Evolutionary conservation across 495 filamentous ascomycete species (phyloP), one percentile per base, ranked within the genome.

Genomic region (Annulohypoxylon bovei): DNA sequence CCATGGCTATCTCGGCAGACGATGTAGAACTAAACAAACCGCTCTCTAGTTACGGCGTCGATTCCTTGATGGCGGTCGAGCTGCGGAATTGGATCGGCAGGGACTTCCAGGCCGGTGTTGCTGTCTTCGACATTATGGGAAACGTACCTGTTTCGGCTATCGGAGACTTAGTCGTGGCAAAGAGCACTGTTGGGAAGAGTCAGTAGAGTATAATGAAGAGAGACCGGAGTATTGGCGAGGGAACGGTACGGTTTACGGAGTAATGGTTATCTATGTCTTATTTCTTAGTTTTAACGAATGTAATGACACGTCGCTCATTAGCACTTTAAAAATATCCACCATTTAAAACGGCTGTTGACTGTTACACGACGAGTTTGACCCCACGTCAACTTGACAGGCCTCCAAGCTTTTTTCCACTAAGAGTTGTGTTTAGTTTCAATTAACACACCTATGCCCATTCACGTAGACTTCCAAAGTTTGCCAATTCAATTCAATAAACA

Each of bases 21-120:
- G 78, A 81, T 8, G 73, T 84, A 6, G 79, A 85, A 35, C 46
- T 74, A 0, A 53, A 57, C 39, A 79, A 78, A 69, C 78, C 79
- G 11, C 70, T 85, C 2, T 61, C 74, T 0, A 68, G 73, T 16
- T 85, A 85, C 69, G 86, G 86, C 1, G 78, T 90, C 0, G 88
- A 90, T 65, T 86, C 83, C 0, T 75, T 90, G 16, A 76, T 86
- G 33, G 88, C 87, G 1, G 83, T 89, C 16, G 88, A 90, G 69
- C 58, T 89, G 8, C 79, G 87, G 0, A 86, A 83, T 28, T 90
- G 83, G 81, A 82, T 88, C 25, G 62, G 78, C 0, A 80, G 78
- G 25, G 83, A 86, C 64, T 70, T 84, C 18, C 78, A 74, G 14
- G 79, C 77, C 1, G 78, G 80, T 33, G 72, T 86, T 22, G 71